A percentile compares a stretch with the other conserved stretches of the same genome.
Conservation (phyloP, 1,139 yeast species). For the Diutina siamensis region DNA sequence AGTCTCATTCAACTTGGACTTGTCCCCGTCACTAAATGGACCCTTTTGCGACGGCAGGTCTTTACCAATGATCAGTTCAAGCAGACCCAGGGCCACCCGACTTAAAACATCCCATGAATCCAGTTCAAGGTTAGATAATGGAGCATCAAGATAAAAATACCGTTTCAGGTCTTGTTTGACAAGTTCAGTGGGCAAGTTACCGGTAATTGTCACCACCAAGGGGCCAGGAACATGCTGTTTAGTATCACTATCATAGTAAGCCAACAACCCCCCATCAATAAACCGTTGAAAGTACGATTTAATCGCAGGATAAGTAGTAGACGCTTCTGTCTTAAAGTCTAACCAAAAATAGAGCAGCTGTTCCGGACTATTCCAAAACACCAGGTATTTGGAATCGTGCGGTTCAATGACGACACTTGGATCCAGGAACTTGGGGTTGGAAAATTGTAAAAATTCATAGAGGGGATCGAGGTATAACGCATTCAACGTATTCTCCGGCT, state of each 20-base stretch:
- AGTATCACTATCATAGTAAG: slow-evolving; percentile 20
- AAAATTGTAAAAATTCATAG: slow-evolving; percentile 24
- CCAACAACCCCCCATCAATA: slow-evolving; percentile 22
- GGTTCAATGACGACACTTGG: not conserved
- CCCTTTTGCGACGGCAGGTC: slow-evolving; percentile 9
- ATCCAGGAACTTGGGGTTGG: slow-evolving; percentile 9
- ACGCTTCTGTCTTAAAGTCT: slow-evolving; percentile 30
- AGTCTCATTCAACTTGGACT: slow-evolving; percentile 11
- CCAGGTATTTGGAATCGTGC: slow-evolving; percentile 16
- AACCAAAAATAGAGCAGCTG: slow-evolving; percentile 29
- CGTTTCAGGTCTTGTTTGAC: slow-evolving; percentile 17
- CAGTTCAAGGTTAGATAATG: slow-evolving; percentile 18
- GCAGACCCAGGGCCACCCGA: slow-evolving; percentile 25
- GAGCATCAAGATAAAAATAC: slow-evolving; percentile 30
- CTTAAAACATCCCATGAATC: slow-evolving; percentile 19
- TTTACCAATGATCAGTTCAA: slow-evolving; percentile 20
- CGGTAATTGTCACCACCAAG: slow-evolving; percentile 27
- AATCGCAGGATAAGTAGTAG: slow-evolving; percentile 20
- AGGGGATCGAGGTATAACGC: slow-evolving; percentile 46
- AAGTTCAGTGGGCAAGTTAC: slow-evolving; percentile 25
- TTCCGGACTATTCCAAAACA: slow-evolving; percentile 30
- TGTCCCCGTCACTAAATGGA: slow-evolving; percentile 15
- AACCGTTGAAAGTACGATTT: slow-evolving; percentile 21
- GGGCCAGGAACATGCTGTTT: slow-evolving; percentile 23
- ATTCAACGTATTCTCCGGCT: slow-evolving; percentile 32